These are phyloP conservation scores for Tulasnella sp. DNA, from an alignment of 768 basidiomycete species.

Conservation along the genomic window DNA sequence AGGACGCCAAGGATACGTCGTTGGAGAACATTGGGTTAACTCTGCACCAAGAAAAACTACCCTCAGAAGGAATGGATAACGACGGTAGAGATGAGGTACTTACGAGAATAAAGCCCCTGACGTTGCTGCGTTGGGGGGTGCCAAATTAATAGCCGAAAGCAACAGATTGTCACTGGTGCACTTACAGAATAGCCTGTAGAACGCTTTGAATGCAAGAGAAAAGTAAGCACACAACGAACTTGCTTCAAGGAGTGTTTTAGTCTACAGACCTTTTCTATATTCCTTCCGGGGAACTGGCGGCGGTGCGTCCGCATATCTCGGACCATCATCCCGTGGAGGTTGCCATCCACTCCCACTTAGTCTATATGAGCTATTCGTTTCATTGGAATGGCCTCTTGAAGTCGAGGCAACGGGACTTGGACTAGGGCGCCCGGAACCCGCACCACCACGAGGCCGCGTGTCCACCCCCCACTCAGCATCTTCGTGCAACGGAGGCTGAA, in stretches of 20 bases:
- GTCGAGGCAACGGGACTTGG: not conserved
- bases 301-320: not conserved
- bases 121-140: not conserved
- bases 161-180: not conserved
- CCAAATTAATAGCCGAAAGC: not conserved
- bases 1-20: conserved; percentile 8
- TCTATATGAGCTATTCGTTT: not conserved
- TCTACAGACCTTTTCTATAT: not conserved
- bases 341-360: not conserved
- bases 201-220: not conserved
- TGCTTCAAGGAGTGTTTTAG: not conserved
- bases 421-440: not conserved
- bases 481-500: not conserved
- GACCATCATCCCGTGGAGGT: not conserved
- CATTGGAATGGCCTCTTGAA: not conserved
- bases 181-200: not conserved
- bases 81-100: not conserved
- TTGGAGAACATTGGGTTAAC: conserved; percentile 6
- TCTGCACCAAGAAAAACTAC: not conserved
- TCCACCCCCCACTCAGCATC: not conserved
- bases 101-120: not conserved
- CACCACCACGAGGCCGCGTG: not conserved
- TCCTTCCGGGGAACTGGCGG: not conserved
- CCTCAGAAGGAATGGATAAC: not conserved
- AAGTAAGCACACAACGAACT: not conserved